phyloP scores from a whole-genome alignment of 306 rosid species.

The Dicorynia guianensis region DNA sequence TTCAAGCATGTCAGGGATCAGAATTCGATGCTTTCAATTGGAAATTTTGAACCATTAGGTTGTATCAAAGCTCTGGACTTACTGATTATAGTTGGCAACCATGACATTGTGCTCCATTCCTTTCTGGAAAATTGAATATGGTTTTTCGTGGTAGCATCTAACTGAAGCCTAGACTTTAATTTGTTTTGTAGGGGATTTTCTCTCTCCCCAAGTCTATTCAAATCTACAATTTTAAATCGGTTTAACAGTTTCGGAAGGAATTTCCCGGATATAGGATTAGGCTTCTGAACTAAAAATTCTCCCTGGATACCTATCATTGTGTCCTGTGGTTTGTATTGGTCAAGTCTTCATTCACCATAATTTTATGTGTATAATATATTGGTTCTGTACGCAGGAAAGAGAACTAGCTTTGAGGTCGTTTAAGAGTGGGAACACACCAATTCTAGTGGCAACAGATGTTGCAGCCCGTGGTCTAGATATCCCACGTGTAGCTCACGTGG shows the following conservation, averaged over 20 bases:
- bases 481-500: constrained; percentile 79
- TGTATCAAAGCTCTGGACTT: too few species aligned
- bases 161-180: constrained; percentile 7
- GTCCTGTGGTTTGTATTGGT: not conserved
- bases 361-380: constrained; percentile 6
- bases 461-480: constrained; percentile 71
- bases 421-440: constrained; percentile 74
- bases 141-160: not conserved
- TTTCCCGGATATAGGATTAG: constrained; percentile 24
- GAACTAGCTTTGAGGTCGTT: constrained; percentile 61
- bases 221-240: too few species aligned
- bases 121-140: constrained; percentile 11
- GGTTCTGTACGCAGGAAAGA: constrained; percentile 57
- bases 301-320: constrained; percentile 1
- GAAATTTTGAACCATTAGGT: too few species aligned
- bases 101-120: too few species aligned
- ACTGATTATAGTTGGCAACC: too few species aligned
- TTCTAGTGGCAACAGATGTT: constrained; percentile 68
- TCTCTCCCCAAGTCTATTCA: too few species aligned
- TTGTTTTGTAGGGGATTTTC: not conserved
- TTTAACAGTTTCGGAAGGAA: too few species aligned
- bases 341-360: not conserved
- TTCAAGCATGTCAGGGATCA: constrained; percentile 21
- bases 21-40: not conserved
- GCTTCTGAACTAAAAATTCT: constrained; percentile 11